These are phyloP conservation scores for Thelephora terrestris DNA, from an alignment of 1,284 basidiomycete species.

Conservation along the genomic window DNA sequence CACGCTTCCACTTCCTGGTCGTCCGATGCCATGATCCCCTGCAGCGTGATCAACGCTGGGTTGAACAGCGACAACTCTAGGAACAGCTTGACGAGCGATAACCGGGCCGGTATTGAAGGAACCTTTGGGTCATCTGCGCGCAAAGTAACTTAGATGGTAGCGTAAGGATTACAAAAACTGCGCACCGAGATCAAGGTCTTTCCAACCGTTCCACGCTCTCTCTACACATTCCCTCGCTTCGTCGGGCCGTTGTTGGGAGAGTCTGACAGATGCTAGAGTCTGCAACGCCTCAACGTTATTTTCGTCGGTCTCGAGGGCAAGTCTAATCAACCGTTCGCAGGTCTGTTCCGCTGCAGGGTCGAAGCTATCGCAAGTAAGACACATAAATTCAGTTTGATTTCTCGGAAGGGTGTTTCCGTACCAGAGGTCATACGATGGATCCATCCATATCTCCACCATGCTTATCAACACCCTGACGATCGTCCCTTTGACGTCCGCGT, in stretches of 20 bases:
- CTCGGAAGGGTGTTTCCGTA: constrained; percentile 26
- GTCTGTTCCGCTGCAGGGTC: constrained; percentile 71
- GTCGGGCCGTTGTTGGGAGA: constrained; percentile 79
- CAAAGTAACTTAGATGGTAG: too few species aligned
- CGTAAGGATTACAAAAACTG: constrained; percentile 1
- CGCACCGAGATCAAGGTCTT: constrained; percentile 63
- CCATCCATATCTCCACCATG: constrained; percentile 97
- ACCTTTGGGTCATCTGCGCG: constrained; percentile 55
- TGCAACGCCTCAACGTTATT: constrained; percentile 76
- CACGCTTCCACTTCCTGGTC: constrained; percentile 87
- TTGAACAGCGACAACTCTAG: constrained; percentile 70
- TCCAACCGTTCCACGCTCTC: constrained; percentile 65
- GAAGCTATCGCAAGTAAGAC: constrained; percentile 39
- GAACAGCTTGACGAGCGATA: constrained; percentile 74
- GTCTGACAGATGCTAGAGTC: constrained; percentile 77
- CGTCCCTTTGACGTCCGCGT: constrained; percentile 58
- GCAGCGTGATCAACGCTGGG: constrained; percentile 67
- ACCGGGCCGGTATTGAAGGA: constrained; percentile 68
- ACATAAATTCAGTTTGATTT: too few species aligned
- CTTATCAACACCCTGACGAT: constrained; percentile 80
- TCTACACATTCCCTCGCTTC: constrained; percentile 69
- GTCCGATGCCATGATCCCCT: constrained; percentile 74
- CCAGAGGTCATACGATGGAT: constrained; percentile 83
- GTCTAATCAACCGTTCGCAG: constrained; percentile 68
- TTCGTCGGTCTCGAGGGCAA: constrained; percentile 69